A percentile compares a stretch with the other conserved stretches of the same genome.
Conservation (phyloP, 208 protist genomes). For the Acanthamoeba healyi region DNA sequence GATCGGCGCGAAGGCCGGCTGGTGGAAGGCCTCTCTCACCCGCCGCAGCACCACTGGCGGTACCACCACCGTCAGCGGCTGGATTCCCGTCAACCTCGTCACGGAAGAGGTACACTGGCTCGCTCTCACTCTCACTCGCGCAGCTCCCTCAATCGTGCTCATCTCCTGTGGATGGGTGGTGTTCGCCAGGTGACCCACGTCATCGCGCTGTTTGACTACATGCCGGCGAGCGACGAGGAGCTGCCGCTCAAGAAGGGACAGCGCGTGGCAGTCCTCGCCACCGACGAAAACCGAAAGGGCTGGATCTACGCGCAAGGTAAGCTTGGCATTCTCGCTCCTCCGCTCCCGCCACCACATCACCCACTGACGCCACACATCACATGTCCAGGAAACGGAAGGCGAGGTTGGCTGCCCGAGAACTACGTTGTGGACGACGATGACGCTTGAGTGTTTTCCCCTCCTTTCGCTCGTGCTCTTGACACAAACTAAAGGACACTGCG, state of each 20-base stretch:
- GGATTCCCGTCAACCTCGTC: slow-evolving; percentile 42
- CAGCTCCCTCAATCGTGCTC: too few relatives aligned
- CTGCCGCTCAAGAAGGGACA: slow-evolving; percentile 66
- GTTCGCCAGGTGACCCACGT: slow-evolving; percentile 28
- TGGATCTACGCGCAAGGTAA: slow-evolving; percentile 63
- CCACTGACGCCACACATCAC: neutral
- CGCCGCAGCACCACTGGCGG: slow-evolving; percentile 52
- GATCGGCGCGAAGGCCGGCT: neutral
- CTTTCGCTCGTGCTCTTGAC: too few relatives aligned
- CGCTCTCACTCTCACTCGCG: too few relatives aligned
- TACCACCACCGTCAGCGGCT: slow-evolving; percentile 21
- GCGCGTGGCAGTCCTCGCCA: slow-evolving; percentile 47
- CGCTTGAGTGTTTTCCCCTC: too few relatives aligned
- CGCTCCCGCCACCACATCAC: neutral
- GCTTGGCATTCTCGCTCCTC: neutral
- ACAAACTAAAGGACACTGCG: too few relatives aligned
- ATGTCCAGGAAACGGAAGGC: slow-evolving; percentile 37
- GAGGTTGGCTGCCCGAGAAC: slow-evolving; percentile 62
- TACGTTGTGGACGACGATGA: slow-evolving; percentile 24
- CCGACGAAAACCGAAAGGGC: slow-evolving; percentile 40
- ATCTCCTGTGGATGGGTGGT: neutral
- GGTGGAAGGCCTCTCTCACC: slow-evolving; percentile 50
- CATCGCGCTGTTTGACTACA: slow-evolving; percentile 52
- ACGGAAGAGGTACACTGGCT: slow-evolving; percentile 33
- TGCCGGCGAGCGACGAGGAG: slow-evolving; percentile 40